phyloP scores from a whole-genome alignment of 1,284 basidiomycete species.

The Malassezia cuniculi region DNA sequence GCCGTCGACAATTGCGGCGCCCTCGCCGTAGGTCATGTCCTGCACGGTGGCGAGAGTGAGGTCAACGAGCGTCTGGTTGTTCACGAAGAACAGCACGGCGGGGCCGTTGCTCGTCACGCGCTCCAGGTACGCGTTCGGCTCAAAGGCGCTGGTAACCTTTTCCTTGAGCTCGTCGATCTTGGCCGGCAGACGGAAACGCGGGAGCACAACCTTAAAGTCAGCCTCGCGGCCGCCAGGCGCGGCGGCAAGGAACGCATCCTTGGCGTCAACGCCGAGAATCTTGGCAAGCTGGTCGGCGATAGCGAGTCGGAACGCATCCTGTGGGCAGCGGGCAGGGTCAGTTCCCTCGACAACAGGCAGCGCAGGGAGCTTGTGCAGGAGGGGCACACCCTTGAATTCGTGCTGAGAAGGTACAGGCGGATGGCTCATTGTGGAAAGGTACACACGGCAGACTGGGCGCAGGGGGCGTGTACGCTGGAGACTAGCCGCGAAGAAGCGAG shows the following conservation, averaged over 20 bases:
- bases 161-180: constrained; percentile 68
- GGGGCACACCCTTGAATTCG: constrained; percentile 47
- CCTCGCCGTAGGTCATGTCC: constrained; percentile 53
- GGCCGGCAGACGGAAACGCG: constrained; percentile 72
- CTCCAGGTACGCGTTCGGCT: constrained; percentile 32
- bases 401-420: constrained; percentile 13
- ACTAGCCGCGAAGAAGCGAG: no score
- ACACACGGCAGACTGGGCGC: no score
- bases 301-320: constrained; percentile 73
- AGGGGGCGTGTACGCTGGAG: no score
- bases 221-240: constrained; percentile 73
- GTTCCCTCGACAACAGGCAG: constrained; percentile 43
- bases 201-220: constrained; percentile 82
- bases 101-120: constrained; percentile 28
- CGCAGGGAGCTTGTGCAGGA: constrained; percentile 36
- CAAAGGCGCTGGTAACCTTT: constrained; percentile 56
- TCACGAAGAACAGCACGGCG: constrained; percentile 35
- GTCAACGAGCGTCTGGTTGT: constrained; percentile 55
- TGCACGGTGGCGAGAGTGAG: constrained; percentile 71
- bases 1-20: constrained; percentile 17
- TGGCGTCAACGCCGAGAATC: constrained; percentile 51
- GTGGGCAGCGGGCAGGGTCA: constrained; percentile 58
- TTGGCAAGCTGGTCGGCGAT: constrained; percentile 66
- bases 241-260: constrained; percentile 65
- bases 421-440: constrained; percentile 4